These are phyloP conservation scores for Trifolium subterraneum DNA, from an alignment of 306 rosid genomes.

Conservation along the genomic window DNA sequence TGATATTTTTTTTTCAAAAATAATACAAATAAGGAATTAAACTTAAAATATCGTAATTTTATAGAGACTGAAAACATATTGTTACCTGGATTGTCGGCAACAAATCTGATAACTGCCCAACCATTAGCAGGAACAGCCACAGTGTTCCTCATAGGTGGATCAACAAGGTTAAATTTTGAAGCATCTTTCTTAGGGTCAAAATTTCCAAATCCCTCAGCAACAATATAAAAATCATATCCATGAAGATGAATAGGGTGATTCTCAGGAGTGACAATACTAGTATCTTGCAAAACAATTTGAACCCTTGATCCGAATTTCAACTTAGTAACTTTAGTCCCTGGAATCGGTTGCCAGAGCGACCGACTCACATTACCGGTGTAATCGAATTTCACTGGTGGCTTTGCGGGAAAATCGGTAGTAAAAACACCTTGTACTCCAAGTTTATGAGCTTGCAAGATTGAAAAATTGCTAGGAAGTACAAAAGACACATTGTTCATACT, in stretches of 20 bases:
- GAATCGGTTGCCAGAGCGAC: slow-evolving; percentile 73
- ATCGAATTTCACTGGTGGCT: slow-evolving; percentile 70
- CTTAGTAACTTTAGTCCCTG: slow-evolving; percentile 67
- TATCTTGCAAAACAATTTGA: slow-evolving; percentile 84
- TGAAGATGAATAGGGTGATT: slow-evolving; percentile 93
- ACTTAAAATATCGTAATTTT: background rate
- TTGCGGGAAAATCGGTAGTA: slow-evolving; percentile 77
- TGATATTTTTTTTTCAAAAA: no score
- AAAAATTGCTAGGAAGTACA: slow-evolving; percentile 61
- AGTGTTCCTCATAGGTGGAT: slow-evolving; percentile 89
- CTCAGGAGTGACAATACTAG: slow-evolving; percentile 78
- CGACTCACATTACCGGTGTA: slow-evolving; percentile 89
- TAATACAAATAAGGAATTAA: background rate
- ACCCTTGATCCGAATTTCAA: slow-evolving; percentile 78
- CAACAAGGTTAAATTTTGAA: slow-evolving; percentile 77
- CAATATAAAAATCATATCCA: slow-evolving; percentile 83
- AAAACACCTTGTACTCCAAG: slow-evolving; percentile 68
- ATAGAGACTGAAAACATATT: no score
- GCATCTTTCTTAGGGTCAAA: slow-evolving; percentile 69
- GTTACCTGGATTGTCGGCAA: slow-evolving; percentile 94
- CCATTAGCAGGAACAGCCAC: slow-evolving; percentile 85
- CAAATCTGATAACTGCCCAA: slow-evolving; percentile 92
- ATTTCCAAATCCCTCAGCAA: slow-evolving; percentile 91
- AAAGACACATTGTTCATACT: slow-evolving; percentile 93
- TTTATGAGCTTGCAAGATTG: slow-evolving; percentile 77